phyloP scores from a whole-genome alignment of 2,329 filamentous ascomycete species.

The Celoporthe dispersa region DNA sequence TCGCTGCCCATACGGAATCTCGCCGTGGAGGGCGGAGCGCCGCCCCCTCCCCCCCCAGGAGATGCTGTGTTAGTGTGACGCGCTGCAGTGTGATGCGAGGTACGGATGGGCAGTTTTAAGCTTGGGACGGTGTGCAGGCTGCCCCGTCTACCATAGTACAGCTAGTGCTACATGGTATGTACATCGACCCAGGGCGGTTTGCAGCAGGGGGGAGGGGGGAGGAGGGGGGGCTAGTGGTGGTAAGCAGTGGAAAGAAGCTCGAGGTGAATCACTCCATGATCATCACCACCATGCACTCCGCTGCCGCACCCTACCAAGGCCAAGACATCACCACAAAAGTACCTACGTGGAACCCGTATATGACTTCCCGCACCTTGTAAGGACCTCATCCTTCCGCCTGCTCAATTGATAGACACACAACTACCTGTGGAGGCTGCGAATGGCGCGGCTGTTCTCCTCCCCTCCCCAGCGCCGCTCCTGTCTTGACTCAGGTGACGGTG shows the following conservation, averaged over 20 bases:
- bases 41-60: not conserved
- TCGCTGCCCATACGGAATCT: conserved; percentile 2
- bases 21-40: not conserved
- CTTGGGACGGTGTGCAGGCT: not conserved
- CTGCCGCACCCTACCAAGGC: not conserved
- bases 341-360: not conserved
- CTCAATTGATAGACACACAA: not conserved
- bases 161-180: not conserved
- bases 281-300: not conserved
- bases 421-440: not conserved
- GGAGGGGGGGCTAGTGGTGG: too few species aligned
- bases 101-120: not conserved
- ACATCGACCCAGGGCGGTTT: not conserved
- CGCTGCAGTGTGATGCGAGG: conserved; percentile 7
- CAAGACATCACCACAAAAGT: not conserved
- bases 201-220: not conserved
- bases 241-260: not conserved
- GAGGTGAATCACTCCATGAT: not conserved
- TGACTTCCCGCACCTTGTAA: not conserved
- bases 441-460: not conserved
- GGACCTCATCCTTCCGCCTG: not conserved
- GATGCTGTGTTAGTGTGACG: not conserved
- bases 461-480: not conserved
- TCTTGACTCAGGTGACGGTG: not conserved
- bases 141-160: not conserved